phyloP scores from a whole-genome alignment of 2,329 filamentous ascomycete species.

The Ceratocystis eucalypticola region DNA sequence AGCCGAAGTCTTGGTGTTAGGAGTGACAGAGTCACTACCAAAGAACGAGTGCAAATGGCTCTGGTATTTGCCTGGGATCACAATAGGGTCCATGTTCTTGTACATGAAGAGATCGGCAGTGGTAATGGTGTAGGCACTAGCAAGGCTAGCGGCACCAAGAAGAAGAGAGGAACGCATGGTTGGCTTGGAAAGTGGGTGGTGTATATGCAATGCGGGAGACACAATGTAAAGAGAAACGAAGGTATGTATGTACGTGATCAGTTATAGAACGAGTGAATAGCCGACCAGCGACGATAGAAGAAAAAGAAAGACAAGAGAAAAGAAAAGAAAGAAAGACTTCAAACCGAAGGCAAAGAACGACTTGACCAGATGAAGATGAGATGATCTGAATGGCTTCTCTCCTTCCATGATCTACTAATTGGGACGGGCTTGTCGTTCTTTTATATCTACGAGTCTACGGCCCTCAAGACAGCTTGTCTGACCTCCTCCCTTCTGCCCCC shows the following conservation, averaged over 20 bases:
- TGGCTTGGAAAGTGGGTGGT: not conserved
- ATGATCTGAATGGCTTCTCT: not conserved
- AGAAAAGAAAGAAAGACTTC: not conserved
- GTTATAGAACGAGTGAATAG: not conserved
- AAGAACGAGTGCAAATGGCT: conserved; percentile 29
- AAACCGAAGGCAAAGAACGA: not conserved
- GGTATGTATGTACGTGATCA: not conserved
- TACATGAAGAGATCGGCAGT: conserved; percentile 24
- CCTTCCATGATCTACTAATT: not conserved
- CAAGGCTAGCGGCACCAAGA: not conserved
- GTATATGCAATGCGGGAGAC: not conserved
- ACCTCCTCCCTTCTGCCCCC: not conserved
- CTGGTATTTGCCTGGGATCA: conserved; percentile 26
- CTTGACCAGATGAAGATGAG: not conserved
- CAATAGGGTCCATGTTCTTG: conserved; percentile 28
- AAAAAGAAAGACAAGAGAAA: not conserved
- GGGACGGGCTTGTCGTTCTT: not conserved
- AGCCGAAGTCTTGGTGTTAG: conserved; percentile 24
- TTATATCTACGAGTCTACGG: not conserved
- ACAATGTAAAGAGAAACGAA: not conserved
- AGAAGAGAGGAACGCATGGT: not conserved
- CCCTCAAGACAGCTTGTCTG: not conserved
- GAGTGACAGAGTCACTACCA: conserved; percentile 27
- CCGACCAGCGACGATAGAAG: not conserved
- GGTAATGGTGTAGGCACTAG: conserved; percentile 23